A percentile compares a stretch with the other conserved stretches of the same genome.
phyloP scores from a whole-genome alignment of 306 rosid species.

The barrel medic (Medicago truncatula) region MtrunA17r5.0-ANR NC_053045.1:59506501-59507000 shows the following conservation, averaged over 20 bases:
- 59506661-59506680: conserved; percentile 45
- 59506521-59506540: too few relatives aligned
- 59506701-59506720: conserved; percentile 47
- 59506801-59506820: conserved; percentile 61
- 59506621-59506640: conserved; percentile 42
- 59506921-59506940: conserved; percentile 82
- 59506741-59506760: conserved; percentile 39
- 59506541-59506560: too few relatives aligned
- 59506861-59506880: conserved; percentile 84
- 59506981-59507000: not conserved
- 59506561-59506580: too few relatives aligned
- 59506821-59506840: conserved; percentile 94
- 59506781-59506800: conserved; percentile 29
- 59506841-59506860: conserved; percentile 87
- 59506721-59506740: conserved; percentile 44
- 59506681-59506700: conserved; percentile 47
- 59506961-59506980: conserved; percentile 8
- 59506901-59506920: conserved; percentile 91
- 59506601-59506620: not conserved
- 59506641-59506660: conserved; percentile 36
- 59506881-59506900: conserved; percentile 85
- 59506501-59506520: too few relatives aligned
- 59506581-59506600: too few relatives aligned
- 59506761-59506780: conserved; percentile 43
- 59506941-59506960: conserved; percentile 64